Percentiles rank a stretch among this genome's conserved stretches.
Conservation (phyloP, 805 yeast genomes). For the Kodamaea neixiangensis region DNA sequence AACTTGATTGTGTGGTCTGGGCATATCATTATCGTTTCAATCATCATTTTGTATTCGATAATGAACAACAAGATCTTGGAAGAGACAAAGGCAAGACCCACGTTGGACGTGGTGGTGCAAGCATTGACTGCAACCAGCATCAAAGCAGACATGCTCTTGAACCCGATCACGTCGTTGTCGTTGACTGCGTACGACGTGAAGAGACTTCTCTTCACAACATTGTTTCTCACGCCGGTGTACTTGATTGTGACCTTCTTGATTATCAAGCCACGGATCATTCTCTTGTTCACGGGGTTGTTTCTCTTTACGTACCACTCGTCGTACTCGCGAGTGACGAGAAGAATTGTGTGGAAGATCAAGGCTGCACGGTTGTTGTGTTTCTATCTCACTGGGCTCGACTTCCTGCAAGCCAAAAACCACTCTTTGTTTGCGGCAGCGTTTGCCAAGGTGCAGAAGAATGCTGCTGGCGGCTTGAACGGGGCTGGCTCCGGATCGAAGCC, state of each 20-base stretch:
- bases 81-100: conserved; percentile 67
- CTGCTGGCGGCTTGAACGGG: conserved; percentile 20
- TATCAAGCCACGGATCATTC: conserved; percentile 66
- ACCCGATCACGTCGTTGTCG: conserved; percentile 77
- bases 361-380: conserved; percentile 69
- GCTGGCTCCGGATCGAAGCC: conserved; percentile 37
- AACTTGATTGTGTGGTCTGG: conserved; percentile 78
- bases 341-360: conserved; percentile 81
- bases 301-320: conserved; percentile 83
- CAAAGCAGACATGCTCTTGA: conserved; percentile 72
- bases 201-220: conserved; percentile 77
- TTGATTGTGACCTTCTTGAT: conserved; percentile 66
- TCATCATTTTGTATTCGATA: conserved; percentile 60
- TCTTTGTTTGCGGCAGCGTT: conserved; percentile 57
- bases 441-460: conserved; percentile 49
- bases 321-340: conserved; percentile 80
- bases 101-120: conserved; percentile 83
- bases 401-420: conserved; percentile 47
- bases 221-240: conserved; percentile 84
- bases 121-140: conserved; percentile 72
- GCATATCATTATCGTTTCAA: conserved; percentile 67
- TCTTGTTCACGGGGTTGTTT: conserved; percentile 59
- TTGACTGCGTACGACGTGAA: conserved; percentile 77
- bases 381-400: conserved; percentile 85
- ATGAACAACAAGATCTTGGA: conserved; percentile 57